Conservation (phyloP, 805 yeast genomes). For the Metschnikowia baotianmanensis region DNA sequence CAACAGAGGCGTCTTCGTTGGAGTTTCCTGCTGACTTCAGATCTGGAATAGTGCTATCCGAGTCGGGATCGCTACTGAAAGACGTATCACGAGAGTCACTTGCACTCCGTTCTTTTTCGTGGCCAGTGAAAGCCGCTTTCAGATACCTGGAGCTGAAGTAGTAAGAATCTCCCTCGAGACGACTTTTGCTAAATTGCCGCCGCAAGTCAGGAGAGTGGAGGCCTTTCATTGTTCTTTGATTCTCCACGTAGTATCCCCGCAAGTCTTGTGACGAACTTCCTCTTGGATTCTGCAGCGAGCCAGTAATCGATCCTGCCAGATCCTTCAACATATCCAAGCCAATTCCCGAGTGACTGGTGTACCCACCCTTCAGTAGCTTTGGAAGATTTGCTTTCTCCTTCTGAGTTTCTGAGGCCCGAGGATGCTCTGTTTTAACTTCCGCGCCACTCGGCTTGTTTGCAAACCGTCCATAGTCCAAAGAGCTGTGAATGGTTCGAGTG, state of each 20-base stretch:
- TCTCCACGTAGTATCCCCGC: constrained; percentile 17
- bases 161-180: constrained; percentile 9
- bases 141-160: constrained; percentile 5
- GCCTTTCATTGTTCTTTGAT: constrained; percentile 17
- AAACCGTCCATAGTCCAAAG: constrained; percentile 8
- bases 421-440: not conserved
- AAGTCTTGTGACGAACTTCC: constrained; percentile 19
- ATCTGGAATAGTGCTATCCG: constrained; percentile 8
- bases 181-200: constrained; percentile 10
- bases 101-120: constrained; percentile 5
- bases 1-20: not conserved
- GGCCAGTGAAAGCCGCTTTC: not conserved
- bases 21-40: constrained; percentile 6
- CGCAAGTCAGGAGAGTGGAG: constrained; percentile 27
- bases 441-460: not conserved
- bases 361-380: constrained; percentile 24
- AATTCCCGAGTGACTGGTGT: constrained; percentile 34
- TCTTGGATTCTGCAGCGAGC: constrained; percentile 13
- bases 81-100: constrained; percentile 6
- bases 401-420: constrained; percentile 13
- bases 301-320: constrained; percentile 4
- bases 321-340: constrained; percentile 41
- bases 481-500: constrained; percentile 8
- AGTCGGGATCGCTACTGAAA: constrained; percentile 11
- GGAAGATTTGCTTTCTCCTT: constrained; percentile 37